These are phyloP conservation scores for Debaryomyces castellii DNA, from an alignment of 805 yeast genomes.

Conservation along the genomic window DNA sequence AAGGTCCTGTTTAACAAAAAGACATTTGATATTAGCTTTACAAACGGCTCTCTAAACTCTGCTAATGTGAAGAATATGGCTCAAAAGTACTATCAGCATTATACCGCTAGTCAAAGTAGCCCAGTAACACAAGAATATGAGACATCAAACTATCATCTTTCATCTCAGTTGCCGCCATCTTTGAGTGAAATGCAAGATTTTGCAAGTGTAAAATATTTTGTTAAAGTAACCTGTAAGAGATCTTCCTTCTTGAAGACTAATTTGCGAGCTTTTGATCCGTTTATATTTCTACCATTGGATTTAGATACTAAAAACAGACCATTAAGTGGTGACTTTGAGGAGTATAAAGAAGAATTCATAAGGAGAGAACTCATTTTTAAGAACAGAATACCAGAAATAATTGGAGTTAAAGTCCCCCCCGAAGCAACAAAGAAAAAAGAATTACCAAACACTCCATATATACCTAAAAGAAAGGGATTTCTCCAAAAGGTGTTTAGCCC, in stretches of 20 bases:
- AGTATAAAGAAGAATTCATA: slow-evolving; percentile 43
- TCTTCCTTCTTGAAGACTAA: slow-evolving; percentile 49
- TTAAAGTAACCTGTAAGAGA: slow-evolving; percentile 60
- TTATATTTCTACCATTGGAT: slow-evolving; percentile 54
- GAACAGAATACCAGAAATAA: slow-evolving; percentile 43
- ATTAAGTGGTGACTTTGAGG: slow-evolving; percentile 20
- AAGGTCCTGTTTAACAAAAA: slow-evolving; percentile 29
- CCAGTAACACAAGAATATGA: not conserved
- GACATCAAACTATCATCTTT: slow-evolving; percentile 21
- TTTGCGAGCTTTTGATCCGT: slow-evolving; percentile 47
- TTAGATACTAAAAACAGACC: slow-evolving; percentile 23
- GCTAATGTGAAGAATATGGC: slow-evolving; percentile 18
- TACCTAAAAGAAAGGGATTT: slow-evolving; percentile 23
- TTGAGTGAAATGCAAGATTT: slow-evolving; percentile 28
- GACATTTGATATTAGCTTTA: slow-evolving; percentile 26
- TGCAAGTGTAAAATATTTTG: slow-evolving; percentile 50
- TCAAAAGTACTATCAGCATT: slow-evolving; percentile 7
- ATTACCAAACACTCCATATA: slow-evolving; percentile 16
- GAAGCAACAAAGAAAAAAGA: slow-evolving; percentile 14
- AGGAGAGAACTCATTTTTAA: slow-evolving; percentile 40
- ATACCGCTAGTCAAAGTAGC: not conserved
- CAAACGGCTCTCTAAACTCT: slow-evolving; percentile 30
- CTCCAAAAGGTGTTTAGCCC: slow-evolving; percentile 27
- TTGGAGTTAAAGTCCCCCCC: slow-evolving; percentile 32
- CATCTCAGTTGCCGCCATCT: slow-evolving; percentile 34